These are phyloP conservation scores for Mrakia hoshinonis DNA, from an alignment of 768 basidiomycete species.

Conservation along the genomic window DNA sequence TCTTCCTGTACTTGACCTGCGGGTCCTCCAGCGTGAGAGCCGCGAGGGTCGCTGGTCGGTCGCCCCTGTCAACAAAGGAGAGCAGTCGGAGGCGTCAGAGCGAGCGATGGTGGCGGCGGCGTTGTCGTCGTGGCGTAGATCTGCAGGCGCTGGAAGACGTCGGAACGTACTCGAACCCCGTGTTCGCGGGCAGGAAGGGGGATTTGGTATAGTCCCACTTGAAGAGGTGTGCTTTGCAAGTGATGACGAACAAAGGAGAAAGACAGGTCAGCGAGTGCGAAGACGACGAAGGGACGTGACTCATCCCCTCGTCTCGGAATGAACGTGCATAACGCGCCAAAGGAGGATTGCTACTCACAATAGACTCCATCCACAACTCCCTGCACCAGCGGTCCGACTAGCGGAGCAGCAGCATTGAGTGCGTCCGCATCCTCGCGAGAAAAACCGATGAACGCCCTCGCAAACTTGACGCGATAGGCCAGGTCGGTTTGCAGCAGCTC, in stretches of 20 bases:
- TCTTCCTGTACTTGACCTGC: slow-evolving; percentile 13
- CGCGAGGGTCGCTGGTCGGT: slow-evolving; percentile 1
- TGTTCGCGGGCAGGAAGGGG: slow-evolving; percentile 5
- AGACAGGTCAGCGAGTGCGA: neutral
- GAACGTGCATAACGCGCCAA: no score
- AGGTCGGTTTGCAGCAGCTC: neutral
- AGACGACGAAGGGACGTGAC: no score
- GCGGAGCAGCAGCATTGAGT: neutral
- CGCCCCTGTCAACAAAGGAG: neutral
- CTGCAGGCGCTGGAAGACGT: neutral
- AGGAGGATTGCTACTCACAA: neutral
- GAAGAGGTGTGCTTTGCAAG: neutral
- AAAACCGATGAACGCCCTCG: neutral
- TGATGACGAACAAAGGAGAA: neutral
- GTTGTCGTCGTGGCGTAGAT: no score
- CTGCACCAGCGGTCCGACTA: neutral
- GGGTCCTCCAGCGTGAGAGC: slow-evolving; percentile 13
- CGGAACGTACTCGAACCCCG: slow-evolving; percentile 17
- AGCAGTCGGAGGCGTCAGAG: neutral
- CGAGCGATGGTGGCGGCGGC: neutral
- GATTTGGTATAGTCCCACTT: slow-evolving; percentile 15
- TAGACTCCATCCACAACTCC: slow-evolving; percentile 18
- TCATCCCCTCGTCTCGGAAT: no score
- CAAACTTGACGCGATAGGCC: neutral
- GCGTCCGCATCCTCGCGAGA: neutral